These are phyloP conservation scores for Waltiozyma sp. DNA, from an alignment of 1,139 yeast genomes.

Conservation along the genomic window DNA sequence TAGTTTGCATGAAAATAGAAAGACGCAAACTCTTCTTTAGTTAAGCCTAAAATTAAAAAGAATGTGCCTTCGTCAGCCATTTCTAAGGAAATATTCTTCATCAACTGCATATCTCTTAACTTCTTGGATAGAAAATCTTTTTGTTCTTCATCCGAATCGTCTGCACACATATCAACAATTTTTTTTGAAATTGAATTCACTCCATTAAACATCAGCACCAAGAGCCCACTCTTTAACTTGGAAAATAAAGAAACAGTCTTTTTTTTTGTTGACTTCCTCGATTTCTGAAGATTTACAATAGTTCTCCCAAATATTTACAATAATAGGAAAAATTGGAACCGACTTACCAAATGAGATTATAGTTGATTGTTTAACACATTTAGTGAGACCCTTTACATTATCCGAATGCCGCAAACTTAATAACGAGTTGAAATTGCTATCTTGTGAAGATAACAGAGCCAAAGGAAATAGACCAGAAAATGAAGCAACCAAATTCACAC, in stretches of 20 bases:
- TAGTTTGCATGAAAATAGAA: slow-evolving; percentile 3
- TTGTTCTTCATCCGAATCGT: slow-evolving; percentile 25
- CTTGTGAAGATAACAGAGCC: slow-evolving; percentile 37
- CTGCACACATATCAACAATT: slow-evolving; percentile 28
- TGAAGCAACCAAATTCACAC: slow-evolving; percentile 35
- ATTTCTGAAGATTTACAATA: slow-evolving; percentile 6
- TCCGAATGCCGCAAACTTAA: slow-evolving; percentile 67
- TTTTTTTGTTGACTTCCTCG: slow-evolving; percentile 19
- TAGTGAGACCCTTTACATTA: slow-evolving; percentile 49
- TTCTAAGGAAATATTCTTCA: slow-evolving; percentile 3
- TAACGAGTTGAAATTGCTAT: slow-evolving; percentile 27
- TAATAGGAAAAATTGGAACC: neutral
- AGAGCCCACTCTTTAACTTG: slow-evolving; percentile 58
- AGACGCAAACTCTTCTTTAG: slow-evolving; percentile 7
- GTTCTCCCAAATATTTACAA: neutral
- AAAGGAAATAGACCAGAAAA: slow-evolving; percentile 93
- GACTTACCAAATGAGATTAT: slow-evolving; percentile 44
- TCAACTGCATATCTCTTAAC: slow-evolving; percentile 1
- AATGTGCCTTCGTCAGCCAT: slow-evolving; percentile 8
- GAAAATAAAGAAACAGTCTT: slow-evolving; percentile 36
- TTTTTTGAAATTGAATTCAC: slow-evolving; percentile 43
- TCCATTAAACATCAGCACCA: slow-evolving; percentile 70
- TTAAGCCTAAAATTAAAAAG: slow-evolving; percentile 14
- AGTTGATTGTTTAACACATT: slow-evolving; percentile 32
- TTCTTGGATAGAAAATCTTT: slow-evolving; percentile 5